A percentile compares a stretch with the other conserved stretches of the same genome.
Evolutionary conservation across 1,284 basidiomycete genomes (phyloP).

Genomic region (Peniophora sp.): DNA sequence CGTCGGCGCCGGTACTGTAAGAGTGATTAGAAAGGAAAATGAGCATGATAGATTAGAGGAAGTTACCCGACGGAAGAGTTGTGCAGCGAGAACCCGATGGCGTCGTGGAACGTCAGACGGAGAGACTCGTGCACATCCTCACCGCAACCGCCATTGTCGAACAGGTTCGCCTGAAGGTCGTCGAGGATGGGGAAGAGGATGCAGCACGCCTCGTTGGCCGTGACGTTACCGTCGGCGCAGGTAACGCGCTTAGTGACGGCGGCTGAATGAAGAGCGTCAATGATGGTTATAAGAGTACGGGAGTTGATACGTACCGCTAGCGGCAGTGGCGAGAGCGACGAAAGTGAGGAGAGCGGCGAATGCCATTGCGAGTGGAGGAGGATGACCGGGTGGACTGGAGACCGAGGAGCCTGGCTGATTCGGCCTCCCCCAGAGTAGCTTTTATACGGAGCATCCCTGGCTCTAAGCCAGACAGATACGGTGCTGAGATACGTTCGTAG

Average conservation of each 20-base stretch:
- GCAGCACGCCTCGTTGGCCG: constrained; percentile 27
- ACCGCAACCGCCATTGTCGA: constrained; percentile 28
- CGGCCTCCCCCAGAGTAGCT: too few species aligned
- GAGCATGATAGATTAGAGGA: too few species aligned
- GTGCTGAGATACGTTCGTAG: too few species aligned
- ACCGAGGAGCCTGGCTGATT: too few species aligned
- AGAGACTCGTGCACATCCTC: constrained; percentile 33
- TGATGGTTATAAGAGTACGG: background rate
- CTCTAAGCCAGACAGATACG: too few species aligned
- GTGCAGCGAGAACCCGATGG: constrained; percentile 26
- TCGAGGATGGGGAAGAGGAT: constrained; percentile 24
- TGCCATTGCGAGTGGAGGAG: background rate
- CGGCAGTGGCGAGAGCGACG: background rate
- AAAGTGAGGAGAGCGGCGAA: background rate
- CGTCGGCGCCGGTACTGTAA: constrained; percentile 1
- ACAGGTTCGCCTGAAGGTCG: constrained; percentile 28
- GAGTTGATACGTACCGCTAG: background rate
- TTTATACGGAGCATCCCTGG: too few species aligned
- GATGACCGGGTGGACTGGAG: too few species aligned
- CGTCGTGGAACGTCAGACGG: constrained; percentile 34
- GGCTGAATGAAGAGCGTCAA: constrained; percentile 8
- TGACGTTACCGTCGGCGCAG: constrained; percentile 25
- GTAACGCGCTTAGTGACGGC: constrained; percentile 20
- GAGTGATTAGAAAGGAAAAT: too few species aligned
- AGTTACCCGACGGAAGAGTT: too few species aligned